phyloP scores from a whole-genome alignment of 768 basidiomycete genomes.

The Thelephora aurantiotincta region DNA sequence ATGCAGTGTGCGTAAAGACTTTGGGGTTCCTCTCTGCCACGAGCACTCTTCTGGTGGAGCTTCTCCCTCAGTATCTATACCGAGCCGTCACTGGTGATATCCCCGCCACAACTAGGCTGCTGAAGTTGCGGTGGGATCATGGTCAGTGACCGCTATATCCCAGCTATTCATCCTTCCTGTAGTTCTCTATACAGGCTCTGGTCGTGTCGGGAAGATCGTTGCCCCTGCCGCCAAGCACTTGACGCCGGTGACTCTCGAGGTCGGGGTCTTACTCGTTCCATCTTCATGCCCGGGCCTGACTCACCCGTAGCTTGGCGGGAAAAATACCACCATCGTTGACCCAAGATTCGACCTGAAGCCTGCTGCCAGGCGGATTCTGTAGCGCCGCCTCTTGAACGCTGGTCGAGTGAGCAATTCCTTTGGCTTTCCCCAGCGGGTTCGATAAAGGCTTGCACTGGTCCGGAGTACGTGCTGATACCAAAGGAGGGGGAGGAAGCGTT shows the following conservation, averaged over 20 bases:
- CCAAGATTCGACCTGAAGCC: slow-evolving; percentile 49
- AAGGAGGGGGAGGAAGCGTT: slow-evolving; percentile 24
- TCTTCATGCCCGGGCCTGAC: not conserved
- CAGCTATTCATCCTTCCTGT: not conserved
- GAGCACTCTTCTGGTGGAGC: slow-evolving; percentile 45
- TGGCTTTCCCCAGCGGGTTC: not conserved
- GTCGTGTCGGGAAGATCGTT: slow-evolving; percentile 51
- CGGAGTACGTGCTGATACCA: slow-evolving; percentile 38
- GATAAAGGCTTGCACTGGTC: slow-evolving; percentile 49
- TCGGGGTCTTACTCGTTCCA: slow-evolving; percentile 10
- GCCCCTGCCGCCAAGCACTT: slow-evolving; percentile 62
- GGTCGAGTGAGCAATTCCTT: slow-evolving; percentile 27
- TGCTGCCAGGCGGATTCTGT: slow-evolving; percentile 59
- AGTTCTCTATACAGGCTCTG: slow-evolving; percentile 48
- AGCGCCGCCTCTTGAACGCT: slow-evolving; percentile 67
- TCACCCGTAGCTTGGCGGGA: slow-evolving; percentile 21
- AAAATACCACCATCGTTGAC: slow-evolving; percentile 66
- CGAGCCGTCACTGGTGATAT: slow-evolving; percentile 57
- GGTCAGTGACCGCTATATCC: slow-evolving; percentile 22
- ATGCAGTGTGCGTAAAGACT: slow-evolving; percentile 58
- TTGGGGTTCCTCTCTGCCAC: slow-evolving; percentile 52
- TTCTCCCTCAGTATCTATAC: slow-evolving; percentile 61
- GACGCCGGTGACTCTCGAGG: slow-evolving; percentile 51
- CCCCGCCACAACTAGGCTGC: slow-evolving; percentile 54
- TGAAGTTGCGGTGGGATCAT: slow-evolving; percentile 58